Evolutionary conservation across 345 rosid species (phyloP).

Genomic region (Eucalyptus marginata): DNA sequence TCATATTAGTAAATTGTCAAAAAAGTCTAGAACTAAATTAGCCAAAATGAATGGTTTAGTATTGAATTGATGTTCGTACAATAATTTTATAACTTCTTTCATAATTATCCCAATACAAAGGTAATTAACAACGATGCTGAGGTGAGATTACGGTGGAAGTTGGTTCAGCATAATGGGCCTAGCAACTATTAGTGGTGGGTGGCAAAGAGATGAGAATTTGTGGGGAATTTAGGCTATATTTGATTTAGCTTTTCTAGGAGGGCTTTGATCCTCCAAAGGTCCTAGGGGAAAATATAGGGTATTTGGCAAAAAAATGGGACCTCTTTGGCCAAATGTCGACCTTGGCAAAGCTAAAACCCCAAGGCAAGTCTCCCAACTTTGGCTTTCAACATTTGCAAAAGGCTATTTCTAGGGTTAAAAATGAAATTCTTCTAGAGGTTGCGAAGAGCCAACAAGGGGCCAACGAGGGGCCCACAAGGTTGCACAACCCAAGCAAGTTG

Average conservation of each 20-base stretch:
- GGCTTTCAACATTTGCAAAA: no score
- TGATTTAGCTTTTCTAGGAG: no score
- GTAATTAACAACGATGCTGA: rapidly evolving
- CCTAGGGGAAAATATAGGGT: no score
- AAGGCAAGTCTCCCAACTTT: no score
- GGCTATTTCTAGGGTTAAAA: no score
- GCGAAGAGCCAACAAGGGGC: rapidly evolving
- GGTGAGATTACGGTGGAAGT: neutral
- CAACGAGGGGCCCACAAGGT: no score
- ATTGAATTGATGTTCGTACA: rapidly evolving
- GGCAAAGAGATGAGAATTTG: neutral
- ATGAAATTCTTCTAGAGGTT: no score
- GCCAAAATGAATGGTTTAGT: neutral
- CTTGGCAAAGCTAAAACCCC: no score
- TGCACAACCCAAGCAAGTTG: no score
- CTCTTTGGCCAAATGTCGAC: no score
- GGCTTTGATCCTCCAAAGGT: no score
- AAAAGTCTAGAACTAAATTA: neutral
- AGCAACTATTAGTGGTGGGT: neutral
- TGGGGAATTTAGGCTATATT: neutral
- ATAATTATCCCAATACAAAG: neutral
- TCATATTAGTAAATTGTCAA: neutral
- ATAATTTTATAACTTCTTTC: neutral
- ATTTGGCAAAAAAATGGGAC: no score
- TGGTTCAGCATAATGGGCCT: neutral